phyloP scores from a whole-genome alignment of 2,329 filamentous ascomycete genomes.

The Cladophialophora immunda region DNA sequence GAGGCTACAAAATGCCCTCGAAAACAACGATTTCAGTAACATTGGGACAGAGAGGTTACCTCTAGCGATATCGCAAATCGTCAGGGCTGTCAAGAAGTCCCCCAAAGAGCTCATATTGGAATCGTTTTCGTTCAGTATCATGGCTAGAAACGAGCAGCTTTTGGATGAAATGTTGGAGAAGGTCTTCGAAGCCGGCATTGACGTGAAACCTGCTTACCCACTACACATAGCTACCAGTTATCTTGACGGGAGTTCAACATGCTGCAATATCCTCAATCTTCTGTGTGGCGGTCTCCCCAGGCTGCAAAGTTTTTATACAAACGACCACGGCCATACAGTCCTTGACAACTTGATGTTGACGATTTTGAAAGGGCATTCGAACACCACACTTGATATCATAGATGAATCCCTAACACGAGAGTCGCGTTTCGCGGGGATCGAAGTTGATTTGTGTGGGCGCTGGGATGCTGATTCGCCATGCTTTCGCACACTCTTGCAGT shows the following conservation, averaged over 20 bases:
- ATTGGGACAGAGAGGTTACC: conserved; percentile 38
- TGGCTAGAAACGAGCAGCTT: conserved; percentile 41
- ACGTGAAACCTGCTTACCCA: conserved; percentile 42
- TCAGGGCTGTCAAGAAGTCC: conserved; percentile 36
- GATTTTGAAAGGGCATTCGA: conserved; percentile 51
- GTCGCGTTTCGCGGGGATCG: conserved; percentile 49
- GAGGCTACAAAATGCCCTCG: conserved; percentile 29
- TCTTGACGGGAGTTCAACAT: conserved; percentile 48
- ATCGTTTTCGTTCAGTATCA: conserved; percentile 43
- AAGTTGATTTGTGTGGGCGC: conserved; percentile 54
- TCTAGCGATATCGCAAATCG: conserved; percentile 39
- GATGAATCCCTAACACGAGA: conserved; percentile 42
- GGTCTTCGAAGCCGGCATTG: conserved; percentile 33
- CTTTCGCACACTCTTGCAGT: conserved; percentile 44
- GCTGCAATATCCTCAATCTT: conserved; percentile 47
- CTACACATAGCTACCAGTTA: conserved; percentile 51
- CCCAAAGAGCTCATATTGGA: conserved; percentile 41
- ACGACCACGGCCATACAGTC: conserved; percentile 50
- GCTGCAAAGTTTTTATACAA: conserved; percentile 22
- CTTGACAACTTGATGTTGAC: conserved; percentile 51
- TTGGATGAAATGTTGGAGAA: conserved; percentile 25
- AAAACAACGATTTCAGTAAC: conserved; percentile 44
- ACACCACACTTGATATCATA: conserved; percentile 40
- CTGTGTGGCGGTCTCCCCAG: neutral
- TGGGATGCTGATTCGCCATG: conserved; percentile 53